Evolutionary conservation across 2,329 filamentous ascomycete genomes (phyloP).

Genomic region (Aspergillus pseudonomiae): DNA sequence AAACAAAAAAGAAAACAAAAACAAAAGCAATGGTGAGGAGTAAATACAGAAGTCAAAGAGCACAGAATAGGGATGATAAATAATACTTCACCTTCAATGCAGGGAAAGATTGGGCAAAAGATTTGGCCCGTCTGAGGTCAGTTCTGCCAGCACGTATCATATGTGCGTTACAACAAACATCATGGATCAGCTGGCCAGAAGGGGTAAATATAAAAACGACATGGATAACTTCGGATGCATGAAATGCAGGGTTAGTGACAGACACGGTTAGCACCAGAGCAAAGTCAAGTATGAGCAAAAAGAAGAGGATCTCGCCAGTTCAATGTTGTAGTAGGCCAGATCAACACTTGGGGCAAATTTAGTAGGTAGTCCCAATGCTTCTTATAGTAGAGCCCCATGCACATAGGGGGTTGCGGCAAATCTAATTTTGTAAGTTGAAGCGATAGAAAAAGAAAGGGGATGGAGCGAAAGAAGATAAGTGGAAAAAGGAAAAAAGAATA

Average conservation of each 20-base stretch:
- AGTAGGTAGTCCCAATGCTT: slow-evolving; percentile 6
- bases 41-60: not conserved
- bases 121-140: not conserved
- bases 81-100: not conserved
- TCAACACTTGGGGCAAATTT: slow-evolving; percentile 7
- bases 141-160: not conserved
- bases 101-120: not conserved
- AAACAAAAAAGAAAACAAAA: not conserved
- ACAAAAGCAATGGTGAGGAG: not conserved
- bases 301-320: slow-evolving; percentile 2
- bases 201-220: not conserved
- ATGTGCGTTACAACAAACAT: not conserved
- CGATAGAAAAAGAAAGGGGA: not conserved
- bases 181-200: not conserved
- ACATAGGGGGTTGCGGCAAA: not conserved
- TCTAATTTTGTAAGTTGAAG: not conserved
- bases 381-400: not conserved
- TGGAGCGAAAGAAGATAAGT: not conserved
- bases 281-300: slow-evolving; percentile 15
- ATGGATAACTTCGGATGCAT: slow-evolving; percentile 3
- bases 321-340: slow-evolving; percentile 5
- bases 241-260: slow-evolving; percentile 1
- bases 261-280: slow-evolving; percentile 12
- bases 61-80: not conserved
- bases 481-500: not conserved